Base-by-base conservation (phyloP, 129 eudicot species). In the Tagetes patula region DNA sequence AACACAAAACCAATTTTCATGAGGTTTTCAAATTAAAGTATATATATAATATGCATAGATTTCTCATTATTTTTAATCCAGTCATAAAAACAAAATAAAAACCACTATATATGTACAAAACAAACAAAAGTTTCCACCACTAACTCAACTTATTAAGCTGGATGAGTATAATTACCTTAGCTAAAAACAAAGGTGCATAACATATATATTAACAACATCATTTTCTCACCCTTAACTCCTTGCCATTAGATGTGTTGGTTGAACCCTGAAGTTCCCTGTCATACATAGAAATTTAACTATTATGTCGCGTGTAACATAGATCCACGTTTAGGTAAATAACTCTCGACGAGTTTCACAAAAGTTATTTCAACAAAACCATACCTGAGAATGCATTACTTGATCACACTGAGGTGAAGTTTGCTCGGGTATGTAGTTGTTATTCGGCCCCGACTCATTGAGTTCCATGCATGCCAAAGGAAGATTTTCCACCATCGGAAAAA, bases 351-450 rank as follows among this genome's bases (percentile, higher is more conserved):
- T 48, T 67, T 67, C 32, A 36, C 1, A 4, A 67, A 45, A 2
- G 11, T 4, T 42, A 66, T 3, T 11, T 34, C 12, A 30, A 47
- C 11, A 47, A 68, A 68, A 12, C 30, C 9, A 3, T 34, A 68
- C 72, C 59, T 47, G 72, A 47, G 36, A 3, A 45, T 40, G 56
- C 52, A 46, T 67, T 32, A 46, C 39, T 43, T 67, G 56, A 67
- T 30, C 14, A 40, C 9, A 27, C 39, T 63, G 9, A 63, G 68
- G 8, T 4, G 5, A 39, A 0, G 0, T 39, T n/a, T 64, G 69
- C 14, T 39, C 49, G 12, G 34, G 14, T 64, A 40, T 14, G 34
- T 10, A 14, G 8, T 41, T 11, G 12, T 41, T 3, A 52, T 41
- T 65, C 33, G 6, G 4, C 8, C 6, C 50, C 3, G 5, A 20